Evolutionary conservation across 2,329 filamentous ascomycete genomes (phyloP), one percentile per base, ranked within the genome.

Genomic region (Xylariaceae sp.): DNA sequence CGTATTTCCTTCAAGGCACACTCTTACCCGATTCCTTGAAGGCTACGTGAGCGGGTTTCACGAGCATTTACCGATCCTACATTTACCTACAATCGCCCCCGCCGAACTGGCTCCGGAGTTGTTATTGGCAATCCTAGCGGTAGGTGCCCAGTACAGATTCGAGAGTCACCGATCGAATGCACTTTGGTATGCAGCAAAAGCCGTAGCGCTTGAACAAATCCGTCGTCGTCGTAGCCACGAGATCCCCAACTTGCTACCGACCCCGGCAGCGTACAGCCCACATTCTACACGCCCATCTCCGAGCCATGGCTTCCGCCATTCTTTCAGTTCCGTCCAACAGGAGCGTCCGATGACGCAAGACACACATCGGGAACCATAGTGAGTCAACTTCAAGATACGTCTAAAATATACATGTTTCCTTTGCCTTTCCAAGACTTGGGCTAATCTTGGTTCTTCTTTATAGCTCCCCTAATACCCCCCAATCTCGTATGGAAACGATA

Each of bases 11-110:
- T 89, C 87, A 3, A 81, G 88, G 2, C 81, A 89, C 62, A 89
- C 88, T 0, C 70, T 90, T 23, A 86, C 85, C 2, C 76, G 88
- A 32, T 90, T 90, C 59, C 72, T 90, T 29, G 86, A 89, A 56
- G 87, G 87, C 1, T 91, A 89, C 64, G 82, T 89, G 50, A 83
- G 81, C 55, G 87, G 87, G 0, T 89, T 90, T 55, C 80, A 83
- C 52, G 79, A 82, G 50, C 78, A 82, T 57, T 67, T 83, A 0
- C 81, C 81, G 0, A 80, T 90, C 58, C 75, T 91, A 23, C 88
- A 91, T 67, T 74, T 89, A 4, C 84, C 88, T 0, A 90, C 87
- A 0, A 77, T 90, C 45, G 78, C 79, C 1, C 81, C 86, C 0
- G 81, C 81, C 7, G 82, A 85, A n/a, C 79, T 85, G n/a, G 83